Evolutionary conservation across 2,329 filamentous ascomycete species (phyloP).

Genomic region (Fusarium brachygibbosum): DNA sequence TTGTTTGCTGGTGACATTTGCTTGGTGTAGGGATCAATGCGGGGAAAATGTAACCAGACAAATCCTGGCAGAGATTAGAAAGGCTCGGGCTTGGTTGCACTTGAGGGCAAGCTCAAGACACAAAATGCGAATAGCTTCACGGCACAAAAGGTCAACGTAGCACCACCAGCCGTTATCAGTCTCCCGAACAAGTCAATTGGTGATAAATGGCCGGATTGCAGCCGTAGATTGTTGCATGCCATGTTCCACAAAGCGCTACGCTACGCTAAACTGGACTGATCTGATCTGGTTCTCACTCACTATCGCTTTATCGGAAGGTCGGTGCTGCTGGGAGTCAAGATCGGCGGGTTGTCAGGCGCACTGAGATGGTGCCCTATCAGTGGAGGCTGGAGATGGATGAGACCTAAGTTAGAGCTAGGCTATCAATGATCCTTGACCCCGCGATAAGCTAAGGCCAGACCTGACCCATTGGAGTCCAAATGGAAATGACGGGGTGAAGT

Average conservation of each 20-base stretch:
- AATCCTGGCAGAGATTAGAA: background rate
- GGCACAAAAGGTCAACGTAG: constrained; percentile 17
- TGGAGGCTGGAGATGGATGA: background rate
- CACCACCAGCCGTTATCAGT: constrained; percentile 29
- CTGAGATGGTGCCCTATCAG: constrained; percentile 10
- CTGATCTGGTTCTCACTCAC: constrained; percentile 5
- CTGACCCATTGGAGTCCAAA: background rate
- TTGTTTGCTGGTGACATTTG: constrained; percentile 18
- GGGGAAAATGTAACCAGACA: constrained; percentile 32
- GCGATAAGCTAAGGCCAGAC: constrained; percentile 22
- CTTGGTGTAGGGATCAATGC: constrained; percentile 5
- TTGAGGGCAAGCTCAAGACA: background rate
- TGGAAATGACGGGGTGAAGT: constrained; percentile 4
- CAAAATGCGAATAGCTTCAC: constrained; percentile 29
- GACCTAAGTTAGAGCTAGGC: too few relatives aligned
- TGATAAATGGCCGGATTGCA: constrained; percentile 37
- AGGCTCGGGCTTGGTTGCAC: constrained; percentile 23
- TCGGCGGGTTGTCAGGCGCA: constrained; percentile 14
- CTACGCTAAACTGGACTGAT: background rate
- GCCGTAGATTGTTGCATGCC: constrained; percentile 34
- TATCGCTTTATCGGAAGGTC: constrained; percentile 30
- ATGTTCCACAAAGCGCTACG: constrained; percentile 19
- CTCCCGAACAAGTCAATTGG: constrained; percentile 10
- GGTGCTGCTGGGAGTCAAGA: background rate
- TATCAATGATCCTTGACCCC: constrained; percentile 23